Evolutionary conservation across 1,284 basidiomycete genomes (phyloP).

Genomic region (Inonotus obliquus): DNA sequence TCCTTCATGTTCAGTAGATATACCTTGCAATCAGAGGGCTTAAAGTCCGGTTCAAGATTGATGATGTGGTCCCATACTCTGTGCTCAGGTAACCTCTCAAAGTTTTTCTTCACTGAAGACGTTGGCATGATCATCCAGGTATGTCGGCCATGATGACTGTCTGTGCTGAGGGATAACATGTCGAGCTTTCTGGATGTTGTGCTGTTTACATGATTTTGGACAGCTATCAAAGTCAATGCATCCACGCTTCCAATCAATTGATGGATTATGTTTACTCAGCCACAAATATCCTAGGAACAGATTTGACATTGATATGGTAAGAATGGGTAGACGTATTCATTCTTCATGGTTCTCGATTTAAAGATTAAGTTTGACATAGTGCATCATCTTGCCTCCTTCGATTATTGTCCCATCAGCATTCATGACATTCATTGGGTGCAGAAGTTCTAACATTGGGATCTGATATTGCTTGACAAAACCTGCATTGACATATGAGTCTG

Average conservation of each 20-base stretch:
- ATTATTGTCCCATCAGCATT: neutral
- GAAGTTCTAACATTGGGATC: neutral
- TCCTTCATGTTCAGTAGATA: neutral
- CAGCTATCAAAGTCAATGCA: neutral
- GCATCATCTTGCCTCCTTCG: no score
- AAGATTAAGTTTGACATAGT: neutral
- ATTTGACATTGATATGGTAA: neutral
- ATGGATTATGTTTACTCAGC: neutral
- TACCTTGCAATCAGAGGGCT: neutral
- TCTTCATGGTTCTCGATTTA: neutral
- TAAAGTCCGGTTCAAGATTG: neutral
- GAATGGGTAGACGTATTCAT: neutral
- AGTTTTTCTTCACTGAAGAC: neutral
- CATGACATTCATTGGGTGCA: neutral
- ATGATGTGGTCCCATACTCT: neutral
- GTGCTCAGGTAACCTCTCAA: neutral
- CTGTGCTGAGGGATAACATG: neutral
- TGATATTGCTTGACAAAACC: neutral
- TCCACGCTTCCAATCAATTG: neutral
- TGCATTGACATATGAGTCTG: neutral
- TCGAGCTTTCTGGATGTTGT: neutral
- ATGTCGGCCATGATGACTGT: neutral
- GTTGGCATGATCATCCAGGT: neutral
- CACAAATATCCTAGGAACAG: constrained; percentile 1
- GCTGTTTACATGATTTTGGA: neutral